Percentiles rank a stretch among this genome's conserved stretches.
These are phyloP conservation scores for Lactarius pseudohatsudake DNA, from an alignment of 768 basidiomycete species.

Conservation along the genomic window DNA sequence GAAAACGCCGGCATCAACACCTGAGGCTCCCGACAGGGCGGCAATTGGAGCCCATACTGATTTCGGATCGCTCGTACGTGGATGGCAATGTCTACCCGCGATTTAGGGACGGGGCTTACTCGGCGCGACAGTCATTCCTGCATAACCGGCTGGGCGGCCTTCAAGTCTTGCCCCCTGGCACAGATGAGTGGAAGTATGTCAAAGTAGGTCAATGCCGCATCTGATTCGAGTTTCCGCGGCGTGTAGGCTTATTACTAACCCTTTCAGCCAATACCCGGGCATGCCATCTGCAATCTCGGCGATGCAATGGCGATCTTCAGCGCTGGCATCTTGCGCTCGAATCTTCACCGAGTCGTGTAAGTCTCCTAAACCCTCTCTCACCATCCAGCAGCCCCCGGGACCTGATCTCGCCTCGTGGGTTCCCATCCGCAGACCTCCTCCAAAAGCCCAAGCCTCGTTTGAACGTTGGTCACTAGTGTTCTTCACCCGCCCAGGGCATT, in stretches of 20 bases:
- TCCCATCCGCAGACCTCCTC: conserved; percentile 46
- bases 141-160: conserved; percentile 14
- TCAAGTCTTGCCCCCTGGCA: conserved; percentile 5
- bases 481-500: conserved; percentile 66
- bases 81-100: neutral
- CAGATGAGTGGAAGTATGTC: conserved; percentile 17
- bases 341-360: conserved; percentile 36
- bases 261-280: conserved; percentile 35
- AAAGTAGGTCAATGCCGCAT: neutral
- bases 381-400: neutral
- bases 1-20: conserved; percentile 27
- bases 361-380: conserved; percentile 9
- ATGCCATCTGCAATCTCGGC: conserved; percentile 38
- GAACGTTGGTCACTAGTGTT: conserved; percentile 72
- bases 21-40: conserved; percentile 35
- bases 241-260: neutral
- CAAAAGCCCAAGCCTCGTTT: conserved; percentile 50
- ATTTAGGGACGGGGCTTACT: neutral
- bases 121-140: neutral
- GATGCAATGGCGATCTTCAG: conserved; percentile 37
- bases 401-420: neutral
- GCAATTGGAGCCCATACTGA: conserved; percentile 41
- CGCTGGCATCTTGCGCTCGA: conserved; percentile 37
- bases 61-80: conserved; percentile 35
- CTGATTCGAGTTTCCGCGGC: neutral